Evolutionary conservation across 345 rosid genomes (phyloP), one percentile per base, ranked within the genome.

Genomic region (Gynandropsis gynandra): DNA sequence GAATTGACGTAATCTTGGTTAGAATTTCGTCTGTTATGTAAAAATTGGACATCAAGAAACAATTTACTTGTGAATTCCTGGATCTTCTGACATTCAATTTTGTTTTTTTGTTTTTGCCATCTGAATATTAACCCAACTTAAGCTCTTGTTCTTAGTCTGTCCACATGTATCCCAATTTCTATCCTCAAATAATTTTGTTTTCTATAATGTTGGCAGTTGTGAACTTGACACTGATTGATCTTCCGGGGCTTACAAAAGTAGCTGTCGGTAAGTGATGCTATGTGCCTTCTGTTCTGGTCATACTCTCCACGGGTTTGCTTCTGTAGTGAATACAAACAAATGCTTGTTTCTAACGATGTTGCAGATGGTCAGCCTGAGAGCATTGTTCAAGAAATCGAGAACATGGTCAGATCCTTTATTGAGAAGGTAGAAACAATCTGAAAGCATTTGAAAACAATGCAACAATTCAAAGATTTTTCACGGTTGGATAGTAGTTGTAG

Each of bases 181-280:
- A 21, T 14, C 1, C 24, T 50, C 27, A 34, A 21, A 52, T 34
- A 19, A 4, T 1, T 16, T 19, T 50, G 0, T 47, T 68, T 62
- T 39, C 45, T 29, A 32, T 21, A 37, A 17, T 39, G 52, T 56
- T 54, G 38, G 76, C 74, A 87, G 98, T 90, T 74, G 98, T 87
- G 59, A 90, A 90, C 75, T 72, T 90, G 85, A 90, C 98, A 36
- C 70, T 90, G 69, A 57, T 90, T 44, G 98, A 90, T 72, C 98
- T 87, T 67, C 98, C 98, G 52, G 98, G 96, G 40, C 87, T 90
- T 47, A 90, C 98, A 46, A 90, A 90, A 76, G 89, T 90, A 63
- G 98, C 98, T 68, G 80, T 90, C 38, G 96, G 98, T 90, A 51
- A 50, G 59, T 45, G 63, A 55, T 36, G 10, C 24, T 8, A 10